Percentiles rank a stretch among this genome's conserved stretches.
phyloP scores from a whole-genome alignment of 495 filamentous ascomycete genomes.

The Cladorrhinum samala region DNA sequence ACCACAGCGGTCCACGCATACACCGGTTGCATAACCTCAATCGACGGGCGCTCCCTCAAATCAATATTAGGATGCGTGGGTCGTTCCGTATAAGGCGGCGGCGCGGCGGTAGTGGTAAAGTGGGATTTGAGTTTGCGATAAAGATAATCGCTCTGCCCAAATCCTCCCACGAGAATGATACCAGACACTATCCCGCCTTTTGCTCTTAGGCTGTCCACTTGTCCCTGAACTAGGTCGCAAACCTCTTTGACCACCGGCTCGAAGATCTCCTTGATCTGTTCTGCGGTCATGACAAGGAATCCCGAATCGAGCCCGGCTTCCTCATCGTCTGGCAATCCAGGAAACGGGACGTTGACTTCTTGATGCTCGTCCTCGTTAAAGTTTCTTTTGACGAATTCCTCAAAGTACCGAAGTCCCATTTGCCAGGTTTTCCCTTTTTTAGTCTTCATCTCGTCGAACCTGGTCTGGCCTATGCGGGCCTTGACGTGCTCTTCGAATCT shows the following conservation, averaged over 20 bases:
- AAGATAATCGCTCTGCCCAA: conserved; percentile 62
- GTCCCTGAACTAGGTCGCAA: conserved; percentile 53
- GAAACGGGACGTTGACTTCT: conserved; percentile 67
- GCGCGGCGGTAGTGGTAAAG: conserved; percentile 53
- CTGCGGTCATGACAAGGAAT: conserved; percentile 56
- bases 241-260: conserved; percentile 61
- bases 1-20: conserved; percentile 77
- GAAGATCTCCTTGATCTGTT: conserved; percentile 57
- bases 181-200: conserved; percentile 61
- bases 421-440: conserved; percentile 61
- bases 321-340: conserved; percentile 63
- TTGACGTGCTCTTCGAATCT: conserved; percentile 63
- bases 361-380: conserved; percentile 68
- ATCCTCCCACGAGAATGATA: conserved; percentile 64
- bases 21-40: conserved; percentile 71
- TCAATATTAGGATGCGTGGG: conserved; percentile 48
- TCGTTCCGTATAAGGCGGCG: conserved; percentile 60
- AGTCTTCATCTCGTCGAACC: conserved; percentile 55
- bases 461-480: conserved; percentile 47
- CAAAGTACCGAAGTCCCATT: conserved; percentile 64
- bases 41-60: conserved; percentile 35
- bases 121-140: conserved; percentile 59
- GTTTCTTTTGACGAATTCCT: conserved; percentile 64
- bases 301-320: conserved; percentile 56
- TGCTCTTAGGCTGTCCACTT: conserved; percentile 52